Base-by-base conservation (phyloP, 2,329 filamentous ascomycete species). In the Phialophora macrospora region DNA sequence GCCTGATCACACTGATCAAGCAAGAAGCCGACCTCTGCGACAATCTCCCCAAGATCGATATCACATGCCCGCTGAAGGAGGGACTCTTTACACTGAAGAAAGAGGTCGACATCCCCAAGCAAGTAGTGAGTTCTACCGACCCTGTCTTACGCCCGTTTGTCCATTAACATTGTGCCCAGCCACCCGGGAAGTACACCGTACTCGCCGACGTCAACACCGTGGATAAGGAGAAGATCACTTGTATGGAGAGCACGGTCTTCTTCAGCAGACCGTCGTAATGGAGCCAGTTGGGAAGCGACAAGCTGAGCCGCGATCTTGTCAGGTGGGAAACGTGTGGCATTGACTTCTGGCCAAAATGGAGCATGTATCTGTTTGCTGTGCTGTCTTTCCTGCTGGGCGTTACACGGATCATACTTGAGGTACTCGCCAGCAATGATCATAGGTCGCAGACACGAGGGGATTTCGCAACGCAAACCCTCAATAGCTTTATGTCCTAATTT, bases 181-280 rank as follows among this genome's bases (percentile, higher is more conserved):
- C 46, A 55, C 49, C 70, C 95, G 92, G 95, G 93, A 93, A 88
- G 75, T 99, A 97, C 84, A 90, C 86, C 20, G 95, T 99, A 41
- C 80, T 89, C 46, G 95, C 94, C 49, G 91, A 98, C 75, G 94
- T 96, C 56, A 90, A 87, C 79, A 92, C 87, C 71, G 84, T 82
- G 67, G 88, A 96, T 59, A 83, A 86, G 64, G 82, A 88, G 70
- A 88, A 87, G 75, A 90, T 99, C 70, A 96, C 93, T 66, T 99
- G 95, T 80, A 83, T 99, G 75, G 89, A 89, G 63, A 93, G 93
- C 66, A 70, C 68, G 2, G 62, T 72, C 28, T 55, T 65, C 46
- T 69, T 69, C 63, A 60, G 51, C 9, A 68, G 63, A 34, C 54
- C 24, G 11, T 63, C 49, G 38, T 46, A 32, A 28, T 62, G 22